Evolutionary conservation across 805 yeast species (phyloP), one percentile per base, ranked within the genome.

Genomic region (Kregervanrija pseudodelftensis): DNA sequence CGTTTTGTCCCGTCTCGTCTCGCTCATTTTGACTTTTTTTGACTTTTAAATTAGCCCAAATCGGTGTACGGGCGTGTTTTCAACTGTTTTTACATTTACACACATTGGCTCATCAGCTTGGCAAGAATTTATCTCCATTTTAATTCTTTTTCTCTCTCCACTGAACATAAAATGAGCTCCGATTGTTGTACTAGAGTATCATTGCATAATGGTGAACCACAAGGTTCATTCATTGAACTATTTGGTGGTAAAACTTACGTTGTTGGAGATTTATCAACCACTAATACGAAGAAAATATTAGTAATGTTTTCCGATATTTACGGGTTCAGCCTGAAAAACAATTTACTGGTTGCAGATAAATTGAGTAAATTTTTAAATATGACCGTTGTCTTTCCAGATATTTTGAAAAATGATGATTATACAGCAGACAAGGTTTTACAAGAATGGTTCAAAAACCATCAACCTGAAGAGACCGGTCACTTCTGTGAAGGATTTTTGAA

Each of bases 321-420:
- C 49, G 96, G 96, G 33, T 65, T 73, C 59, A 67, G 67, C 39
- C 72, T 70, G 58, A 69, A 68, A 59, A 88, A 89, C 62, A 64
- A 64, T 33, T 64, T 73, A 54, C 69, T 89, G 53, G 60, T 79
- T 49, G 91, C 89, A 12, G 89, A 83, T 58, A 65, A 68, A 43
- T 76, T 84, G 49, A 85, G 90, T 39, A 63, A 63, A 40, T 60
- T 60, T 8, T 45, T 57, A 9, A 86, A 87, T 17, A 86, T 73
- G 66, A 75, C 73, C 37, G 90, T 83, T 1, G 68, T 82, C 39
- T 65, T 82, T 32, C 95, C 95, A n/a, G 96, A 88, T 62, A 70
- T 85, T 47, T 72, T 86, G 53, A 63, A 74, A 30, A 77, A 76
- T 33, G 81, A 74, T 41, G 72, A 77, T 39, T 69, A 70, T 35